A percentile compares a stretch with the other conserved stretches of the same genome.
Conservation (phyloP, 805 yeast genomes). For the Alloascoidea hylecoeti region DNA sequence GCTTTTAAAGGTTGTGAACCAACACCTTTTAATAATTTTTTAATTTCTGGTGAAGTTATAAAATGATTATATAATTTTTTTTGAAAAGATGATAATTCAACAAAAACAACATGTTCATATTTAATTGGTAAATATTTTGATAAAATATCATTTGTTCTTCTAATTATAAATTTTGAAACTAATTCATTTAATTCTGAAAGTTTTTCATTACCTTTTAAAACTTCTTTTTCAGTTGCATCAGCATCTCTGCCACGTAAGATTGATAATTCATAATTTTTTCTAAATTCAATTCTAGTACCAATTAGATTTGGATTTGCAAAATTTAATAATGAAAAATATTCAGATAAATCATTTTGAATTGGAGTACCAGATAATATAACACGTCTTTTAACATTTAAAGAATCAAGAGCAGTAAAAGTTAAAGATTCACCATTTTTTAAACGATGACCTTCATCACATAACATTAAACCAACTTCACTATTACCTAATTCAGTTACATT, state of each 20-base stretch:
- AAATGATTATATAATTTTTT: slow-evolving; percentile 54
- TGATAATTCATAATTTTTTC: slow-evolving; percentile 69
- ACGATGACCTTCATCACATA: slow-evolving; percentile 82
- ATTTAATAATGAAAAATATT: slow-evolving; percentile 77
- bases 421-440: slow-evolving; percentile 82
- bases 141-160: slow-evolving; percentile 90
- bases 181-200: slow-evolving; percentile 54
- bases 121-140: slow-evolving; percentile 92
- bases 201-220: slow-evolving; percentile 52
- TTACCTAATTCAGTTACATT: slow-evolving; percentile 64
- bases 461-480: slow-evolving; percentile 71
- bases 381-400: slow-evolving; percentile 75
- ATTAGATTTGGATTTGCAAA: slow-evolving; percentile 92
- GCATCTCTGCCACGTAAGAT: slow-evolving; percentile 86
- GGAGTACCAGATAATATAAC: slow-evolving; percentile 95
- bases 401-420: slow-evolving; percentile 76
- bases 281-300: slow-evolving; percentile 73
- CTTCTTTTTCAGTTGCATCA: slow-evolving; percentile 70
- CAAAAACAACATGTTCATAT: slow-evolving; percentile 94
- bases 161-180: slow-evolving; percentile 81
- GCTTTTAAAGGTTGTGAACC: slow-evolving; percentile 83
- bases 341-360: slow-evolving; percentile 88
- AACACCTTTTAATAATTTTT: slow-evolving; percentile 44
- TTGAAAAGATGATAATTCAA: slow-evolving; percentile 72
- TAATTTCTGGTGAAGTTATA: slow-evolving; percentile 67